Conservation (phyloP, 495 filamentous ascomycete species). For the Tuber melanosporum region DNA sequence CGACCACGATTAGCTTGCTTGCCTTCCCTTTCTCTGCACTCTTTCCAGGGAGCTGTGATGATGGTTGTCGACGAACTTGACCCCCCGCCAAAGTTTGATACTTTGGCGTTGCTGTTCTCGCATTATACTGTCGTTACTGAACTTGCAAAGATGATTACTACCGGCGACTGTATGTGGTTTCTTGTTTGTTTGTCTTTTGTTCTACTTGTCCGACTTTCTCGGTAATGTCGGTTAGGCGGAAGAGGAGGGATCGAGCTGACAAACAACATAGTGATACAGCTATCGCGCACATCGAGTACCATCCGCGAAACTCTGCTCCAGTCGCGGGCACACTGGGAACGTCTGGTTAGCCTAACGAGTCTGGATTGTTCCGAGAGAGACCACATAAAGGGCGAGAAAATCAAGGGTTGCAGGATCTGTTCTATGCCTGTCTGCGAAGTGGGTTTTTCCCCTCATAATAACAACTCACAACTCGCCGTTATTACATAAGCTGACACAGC, state of each 20-base stretch:
- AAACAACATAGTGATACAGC: conserved; percentile 26
- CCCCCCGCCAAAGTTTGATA: conserved; percentile 31
- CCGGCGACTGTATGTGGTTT: conserved; percentile 26
- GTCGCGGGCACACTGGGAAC: conserved; percentile 22
- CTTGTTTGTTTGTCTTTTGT: not conserved
- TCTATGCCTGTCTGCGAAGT: conserved; percentile 35
- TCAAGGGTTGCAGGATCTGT: conserved; percentile 28
- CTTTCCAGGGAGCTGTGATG: conserved; percentile 15
- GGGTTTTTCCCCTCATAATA: not conserved
- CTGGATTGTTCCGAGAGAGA: conserved; percentile 23
- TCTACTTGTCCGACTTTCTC: not conserved
- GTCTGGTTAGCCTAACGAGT: conserved; percentile 21
- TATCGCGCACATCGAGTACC: conserved; percentile 33
- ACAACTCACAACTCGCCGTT: not conserved
- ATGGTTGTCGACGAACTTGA: not conserved
- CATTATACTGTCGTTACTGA: conserved; percentile 30
- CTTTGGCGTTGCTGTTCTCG: conserved; percentile 27
- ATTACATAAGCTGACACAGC: not conserved
- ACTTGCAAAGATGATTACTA: conserved; percentile 24
- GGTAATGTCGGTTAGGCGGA: not conserved
- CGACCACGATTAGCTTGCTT: not conserved
- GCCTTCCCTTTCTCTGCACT: conserved; percentile 15
- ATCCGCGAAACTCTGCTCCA: conserved; percentile 29
- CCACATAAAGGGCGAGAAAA: conserved; percentile 30
- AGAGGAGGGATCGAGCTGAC: not conserved